Evolutionary conservation across 2,329 filamentous ascomycete genomes (phyloP), one percentile per base, ranked within the genome.

Genomic region (Aspergillus ochraceoroseus): DNA sequence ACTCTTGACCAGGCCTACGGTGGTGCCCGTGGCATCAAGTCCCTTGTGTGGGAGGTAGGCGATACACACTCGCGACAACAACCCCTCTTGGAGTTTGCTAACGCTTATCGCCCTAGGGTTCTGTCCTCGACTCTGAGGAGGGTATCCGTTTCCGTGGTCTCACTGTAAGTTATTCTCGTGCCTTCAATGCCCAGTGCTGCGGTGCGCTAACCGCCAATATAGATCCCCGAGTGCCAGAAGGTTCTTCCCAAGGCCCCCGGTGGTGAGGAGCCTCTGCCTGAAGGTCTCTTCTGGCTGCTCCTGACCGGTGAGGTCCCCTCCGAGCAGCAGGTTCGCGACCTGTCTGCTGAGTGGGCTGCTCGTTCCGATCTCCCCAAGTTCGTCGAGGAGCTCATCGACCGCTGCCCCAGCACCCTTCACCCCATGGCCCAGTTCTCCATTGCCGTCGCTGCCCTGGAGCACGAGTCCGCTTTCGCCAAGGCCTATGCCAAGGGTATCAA

Each of bases 281-380:
- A 98, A 80, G 89, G 90, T 80, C 88, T 98, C 67, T 98, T 98
- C 85, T 98, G 92, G 92, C 85, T 98, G 59, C 87, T 98, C 67
- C 72, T 98, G 70, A 98, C 92, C 53, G 92, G 92, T 58, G 92
- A 98, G 80, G 87, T 98, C 56, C 92, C 92, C 59, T 85, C 82
- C 55, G 92, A 96, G 79, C 87, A 95, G 77, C 92, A 98, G 78
- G 92, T 96, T 63, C 89, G 89, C 68, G 89, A 94, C 65, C 85
- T 98, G 55, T 96, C 92, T 56, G 90, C 92, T 51, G 92, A 98
- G 74, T 96, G 90, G 92, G 92, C 92, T 67, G 92, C 92, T 66
- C 89, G 92, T 63, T 88, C 92, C 72, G 87, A 94, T 63, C 75
- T 98, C 57, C 92, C 92, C 74, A 94, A 94, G 76, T 96, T 94